phyloP scores from a whole-genome alignment of 1,284 basidiomycete genomes.

The Ceratobasidium theobromae region DNA sequence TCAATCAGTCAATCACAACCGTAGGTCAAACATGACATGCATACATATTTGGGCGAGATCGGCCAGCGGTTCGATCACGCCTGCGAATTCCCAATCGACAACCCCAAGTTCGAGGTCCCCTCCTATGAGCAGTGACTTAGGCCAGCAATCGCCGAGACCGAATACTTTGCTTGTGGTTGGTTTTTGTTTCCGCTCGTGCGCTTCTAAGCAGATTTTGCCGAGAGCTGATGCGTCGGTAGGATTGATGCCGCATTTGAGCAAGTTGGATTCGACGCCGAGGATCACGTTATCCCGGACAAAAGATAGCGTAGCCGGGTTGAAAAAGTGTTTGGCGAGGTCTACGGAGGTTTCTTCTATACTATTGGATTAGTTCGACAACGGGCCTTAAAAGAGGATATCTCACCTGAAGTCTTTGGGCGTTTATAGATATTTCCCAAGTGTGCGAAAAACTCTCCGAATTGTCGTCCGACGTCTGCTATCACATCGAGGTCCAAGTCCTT shows the following conservation, averaged over 20 bases:
- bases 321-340: background rate
- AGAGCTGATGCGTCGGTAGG: background rate
- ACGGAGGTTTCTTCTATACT: background rate
- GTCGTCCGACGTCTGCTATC: background rate
- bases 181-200: background rate
- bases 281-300: background rate
- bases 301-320: background rate
- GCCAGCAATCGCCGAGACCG: conserved; percentile 13
- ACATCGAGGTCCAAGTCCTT: background rate
- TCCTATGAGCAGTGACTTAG: conserved; percentile 2
- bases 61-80: background rate
- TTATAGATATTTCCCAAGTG: background rate
- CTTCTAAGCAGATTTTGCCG: background rate
- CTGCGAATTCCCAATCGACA: conserved; percentile 32
- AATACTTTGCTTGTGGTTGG: background rate
- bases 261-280: background rate
- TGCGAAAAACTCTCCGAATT: conserved; percentile 14
- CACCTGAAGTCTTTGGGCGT: background rate
- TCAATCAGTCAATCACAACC: background rate
- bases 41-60: conserved; percentile 2
- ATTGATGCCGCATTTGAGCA: conserved; percentile 10
- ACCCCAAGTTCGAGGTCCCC: background rate
- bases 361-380: background rate
- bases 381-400: no score
- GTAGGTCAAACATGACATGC: background rate